A percentile compares a stretch with the other conserved stretches of the same genome.
These are phyloP conservation scores for Ganoderma resinaceum DNA, from an alignment of 1,284 basidiomycete species.

Conservation along the genomic window DNA sequence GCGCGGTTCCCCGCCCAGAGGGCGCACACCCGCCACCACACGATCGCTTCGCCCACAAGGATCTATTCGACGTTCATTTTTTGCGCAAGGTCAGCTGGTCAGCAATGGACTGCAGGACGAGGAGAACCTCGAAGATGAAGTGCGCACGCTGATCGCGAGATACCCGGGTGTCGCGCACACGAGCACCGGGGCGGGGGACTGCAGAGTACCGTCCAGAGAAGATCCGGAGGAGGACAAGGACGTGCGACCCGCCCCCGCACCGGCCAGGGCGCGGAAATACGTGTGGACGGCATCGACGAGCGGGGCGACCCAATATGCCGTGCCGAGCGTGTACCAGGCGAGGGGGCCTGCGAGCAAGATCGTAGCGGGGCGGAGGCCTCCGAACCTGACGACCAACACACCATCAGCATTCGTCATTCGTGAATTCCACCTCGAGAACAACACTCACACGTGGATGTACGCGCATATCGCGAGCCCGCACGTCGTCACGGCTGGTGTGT, in stretches of 20 bases:
- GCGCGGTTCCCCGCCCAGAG: not conserved
- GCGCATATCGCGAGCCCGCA: not conserved
- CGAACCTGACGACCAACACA: not conserved
- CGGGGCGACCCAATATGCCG: not conserved
- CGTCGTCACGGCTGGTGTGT: not conserved
- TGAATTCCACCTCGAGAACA: too few relatives aligned
- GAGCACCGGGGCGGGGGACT: not conserved
- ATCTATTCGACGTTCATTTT: too few relatives aligned
- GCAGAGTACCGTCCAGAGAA: too few relatives aligned
- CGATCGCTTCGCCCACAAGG: not conserved
- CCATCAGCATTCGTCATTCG: too few relatives aligned
- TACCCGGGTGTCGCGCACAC: not conserved
- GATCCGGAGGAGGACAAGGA: not conserved
- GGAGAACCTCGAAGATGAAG: too few relatives aligned
- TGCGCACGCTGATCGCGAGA: not conserved
- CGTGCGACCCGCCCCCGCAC: not conserved
- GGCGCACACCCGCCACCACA: not conserved
- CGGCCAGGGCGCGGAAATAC: not conserved
- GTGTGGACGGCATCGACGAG: not conserved
- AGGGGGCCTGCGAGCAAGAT: not conserved
- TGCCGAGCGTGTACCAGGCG: not conserved
- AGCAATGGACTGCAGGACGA: not conserved
- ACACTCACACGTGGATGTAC: not conserved
- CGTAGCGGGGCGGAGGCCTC: not conserved
- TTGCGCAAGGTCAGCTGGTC: not conserved